Percentiles rank a stretch among this genome's conserved stretches.
Evolutionary conservation across 164 flowering plant genomes (phyloP).

Genomic region (Vitis vinifera): DNA sequence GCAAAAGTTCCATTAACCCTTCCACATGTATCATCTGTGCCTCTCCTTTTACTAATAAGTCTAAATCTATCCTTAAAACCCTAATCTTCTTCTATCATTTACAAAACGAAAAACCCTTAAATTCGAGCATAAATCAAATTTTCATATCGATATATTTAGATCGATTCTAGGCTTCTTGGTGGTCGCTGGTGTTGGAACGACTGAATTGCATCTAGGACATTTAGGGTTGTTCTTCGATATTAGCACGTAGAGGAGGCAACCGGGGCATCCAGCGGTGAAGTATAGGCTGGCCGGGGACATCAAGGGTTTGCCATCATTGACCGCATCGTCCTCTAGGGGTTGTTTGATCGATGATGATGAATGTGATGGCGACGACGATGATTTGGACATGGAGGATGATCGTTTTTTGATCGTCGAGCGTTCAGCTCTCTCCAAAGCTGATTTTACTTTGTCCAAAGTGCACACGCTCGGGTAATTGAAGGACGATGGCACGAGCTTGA

Average conservation of each 20-base stretch:
- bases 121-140: not conserved
- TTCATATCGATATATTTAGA: slow-evolving; percentile 62
- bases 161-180: slow-evolving; percentile 73
- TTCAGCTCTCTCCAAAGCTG: slow-evolving; percentile 78
- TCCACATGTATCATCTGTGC: too few relatives aligned
- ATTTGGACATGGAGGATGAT: slow-evolving; percentile 26
- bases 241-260: slow-evolving; percentile 71
- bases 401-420: slow-evolving; percentile 42
- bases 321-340: slow-evolving; percentile 18
- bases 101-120: slow-evolving; percentile 7
- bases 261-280: slow-evolving; percentile 69
- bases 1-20: too few relatives aligned
- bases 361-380: slow-evolving; percentile 31
- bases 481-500: slow-evolving; percentile 48
- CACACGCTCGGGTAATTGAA: slow-evolving; percentile 68
- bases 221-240: slow-evolving; percentile 56
- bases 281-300: slow-evolving; percentile 16
- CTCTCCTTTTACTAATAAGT: too few relatives aligned
- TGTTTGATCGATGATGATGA: slow-evolving; percentile 48
- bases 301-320: slow-evolving; percentile 14
- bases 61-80: not conserved
- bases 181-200: slow-evolving; percentile 40
- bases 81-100: slow-evolving; percentile 17
- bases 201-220: slow-evolving; percentile 66
- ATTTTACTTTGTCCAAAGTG: slow-evolving; percentile 89